These are phyloP conservation scores for Chaetomidium leptoderma DNA, from an alignment of 495 filamentous ascomycete species.

Conservation along the genomic window DNA sequence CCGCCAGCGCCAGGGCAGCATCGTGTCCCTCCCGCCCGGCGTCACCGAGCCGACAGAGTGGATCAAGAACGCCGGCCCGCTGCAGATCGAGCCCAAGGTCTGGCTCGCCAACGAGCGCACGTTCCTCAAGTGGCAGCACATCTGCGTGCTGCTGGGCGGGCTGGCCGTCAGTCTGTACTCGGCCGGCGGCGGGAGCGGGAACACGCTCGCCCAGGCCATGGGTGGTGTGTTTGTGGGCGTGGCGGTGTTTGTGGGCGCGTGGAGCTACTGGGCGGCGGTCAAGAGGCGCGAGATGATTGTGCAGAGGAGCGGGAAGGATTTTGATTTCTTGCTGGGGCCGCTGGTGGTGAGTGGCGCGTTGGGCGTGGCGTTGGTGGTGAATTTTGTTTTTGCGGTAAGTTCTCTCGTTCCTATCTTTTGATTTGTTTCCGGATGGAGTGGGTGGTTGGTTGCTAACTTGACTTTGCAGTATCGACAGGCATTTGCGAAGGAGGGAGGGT, in stretches of 20 bases:
- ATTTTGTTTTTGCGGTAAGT: constrained; percentile 72
- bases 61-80: constrained; percentile 88
- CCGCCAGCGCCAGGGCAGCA: neutral
- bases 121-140: constrained; percentile 96
- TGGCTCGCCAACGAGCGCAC: constrained; percentile 98
- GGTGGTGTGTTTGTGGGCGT: constrained; percentile 78
- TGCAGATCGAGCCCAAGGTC: constrained; percentile 92
- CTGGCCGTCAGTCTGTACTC: constrained; percentile 83
- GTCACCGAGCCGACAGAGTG: constrained; percentile 76
- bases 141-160: constrained; percentile 76
- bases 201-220: constrained; percentile 66
- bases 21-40: constrained; percentile 63
- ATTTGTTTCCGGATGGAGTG: too few species aligned
- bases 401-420: neutral
- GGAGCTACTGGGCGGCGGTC: constrained; percentile 84
- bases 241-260: constrained; percentile 74
- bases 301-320: constrained; percentile 80
- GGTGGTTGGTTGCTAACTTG: too few species aligned
- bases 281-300: constrained; percentile 72
- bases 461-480: too few species aligned
- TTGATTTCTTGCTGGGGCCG: constrained; percentile 83
- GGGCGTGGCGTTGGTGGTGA: constrained; percentile 71
- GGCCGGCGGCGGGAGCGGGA: constrained; percentile 55
- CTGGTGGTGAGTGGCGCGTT: constrained; percentile 77
- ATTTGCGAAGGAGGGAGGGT: too few species aligned